These are phyloP conservation scores for Metschnikowia santaceciliae DNA, from an alignment of 805 yeast genomes.

Conservation along the genomic window DNA sequence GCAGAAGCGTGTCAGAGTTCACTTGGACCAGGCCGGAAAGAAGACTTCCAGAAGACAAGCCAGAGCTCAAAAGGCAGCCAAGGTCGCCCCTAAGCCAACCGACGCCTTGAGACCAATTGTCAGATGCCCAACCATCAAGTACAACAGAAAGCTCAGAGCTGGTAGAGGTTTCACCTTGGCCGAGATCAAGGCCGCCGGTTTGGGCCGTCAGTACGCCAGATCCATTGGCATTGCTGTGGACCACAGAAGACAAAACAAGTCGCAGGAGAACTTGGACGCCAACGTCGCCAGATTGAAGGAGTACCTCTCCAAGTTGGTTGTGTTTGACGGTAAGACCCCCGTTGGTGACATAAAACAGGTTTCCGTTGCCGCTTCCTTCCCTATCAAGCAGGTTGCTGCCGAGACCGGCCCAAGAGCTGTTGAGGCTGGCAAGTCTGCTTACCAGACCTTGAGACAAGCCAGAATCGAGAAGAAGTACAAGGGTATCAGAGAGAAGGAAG, in stretches of 20 bases:
- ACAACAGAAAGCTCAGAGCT: constrained; percentile 99
- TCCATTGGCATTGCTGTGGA: constrained; percentile 98
- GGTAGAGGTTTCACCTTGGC: constrained; percentile 99
- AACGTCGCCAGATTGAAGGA: constrained; percentile 96
- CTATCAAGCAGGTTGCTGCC: constrained; percentile 73
- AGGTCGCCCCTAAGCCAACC: constrained; percentile 95
- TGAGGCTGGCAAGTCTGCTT: constrained; percentile 70
- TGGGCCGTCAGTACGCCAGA: constrained; percentile 89
- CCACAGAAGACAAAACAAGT: constrained; percentile 99
- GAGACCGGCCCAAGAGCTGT: constrained; percentile 89
- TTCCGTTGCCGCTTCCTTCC: constrained; percentile 74
- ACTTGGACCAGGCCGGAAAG: constrained; percentile 99
- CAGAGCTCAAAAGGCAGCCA: constrained; percentile 91
- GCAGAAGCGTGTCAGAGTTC: constrained; percentile 99
- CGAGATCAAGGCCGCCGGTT: constrained; percentile 97
- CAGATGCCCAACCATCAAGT: constrained; percentile 97
- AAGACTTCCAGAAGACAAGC: constrained; percentile 95
- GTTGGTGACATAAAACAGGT: constrained; percentile 43
- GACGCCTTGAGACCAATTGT: constrained; percentile 96
- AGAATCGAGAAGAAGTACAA: constrained; percentile 89
- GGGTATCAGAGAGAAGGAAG: constrained; percentile 98
- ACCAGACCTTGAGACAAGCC: constrained; percentile 92
- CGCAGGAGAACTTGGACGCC: constrained; percentile 88
- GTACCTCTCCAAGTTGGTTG: constrained; percentile 92
- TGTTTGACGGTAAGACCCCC: constrained; percentile 82